A percentile compares a stretch with the other conserved stretches of the same genome.
These are phyloP conservation scores for Cochlearia excelsa DNA, from an alignment of 345 rosid genomes.

Conservation along the genomic window DNA sequence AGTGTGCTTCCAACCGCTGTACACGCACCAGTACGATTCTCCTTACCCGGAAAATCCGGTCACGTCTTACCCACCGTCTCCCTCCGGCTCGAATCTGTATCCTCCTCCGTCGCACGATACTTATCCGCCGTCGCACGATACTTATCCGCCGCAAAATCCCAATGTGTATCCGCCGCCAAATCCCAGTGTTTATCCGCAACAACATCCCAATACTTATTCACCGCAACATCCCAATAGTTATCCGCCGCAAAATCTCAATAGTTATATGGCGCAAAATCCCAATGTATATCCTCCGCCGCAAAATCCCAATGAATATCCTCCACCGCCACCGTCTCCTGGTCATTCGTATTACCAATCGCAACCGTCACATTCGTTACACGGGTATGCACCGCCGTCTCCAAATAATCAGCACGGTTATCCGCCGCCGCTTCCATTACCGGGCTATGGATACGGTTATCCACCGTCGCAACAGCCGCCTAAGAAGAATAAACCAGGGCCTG, in stretches of 20 bases:
- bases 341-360: constrained; percentile 26
- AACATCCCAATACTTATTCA: constrained; percentile 5
- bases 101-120: not conserved
- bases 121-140: not conserved
- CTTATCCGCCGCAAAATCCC: too few relatives aligned
- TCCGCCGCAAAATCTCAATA: too few relatives aligned
- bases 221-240: not conserved
- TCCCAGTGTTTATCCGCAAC: not conserved
- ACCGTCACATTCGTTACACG: constrained; percentile 30
- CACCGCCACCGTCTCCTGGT: too few relatives aligned
- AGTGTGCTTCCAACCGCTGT: constrained; percentile 10
- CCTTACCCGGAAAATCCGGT: constrained; percentile 21
- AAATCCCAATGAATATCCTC: too few relatives aligned
- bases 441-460: constrained; percentile 41
- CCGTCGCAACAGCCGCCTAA: constrained; percentile 38
- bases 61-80: constrained; percentile 17
- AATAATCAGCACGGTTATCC: constrained; percentile 30
- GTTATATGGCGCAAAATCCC: not conserved
- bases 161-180: too few relatives aligned
- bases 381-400: constrained; percentile 9
- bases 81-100: constrained; percentile 9
- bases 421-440: constrained; percentile 26
- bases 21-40: constrained; percentile 19
- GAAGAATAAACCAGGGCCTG: constrained; percentile 47
- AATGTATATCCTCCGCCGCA: constrained; percentile 11